Conservation (phyloP, 495 filamentous ascomycete species). For the Aspergillus hancockii region DNA sequence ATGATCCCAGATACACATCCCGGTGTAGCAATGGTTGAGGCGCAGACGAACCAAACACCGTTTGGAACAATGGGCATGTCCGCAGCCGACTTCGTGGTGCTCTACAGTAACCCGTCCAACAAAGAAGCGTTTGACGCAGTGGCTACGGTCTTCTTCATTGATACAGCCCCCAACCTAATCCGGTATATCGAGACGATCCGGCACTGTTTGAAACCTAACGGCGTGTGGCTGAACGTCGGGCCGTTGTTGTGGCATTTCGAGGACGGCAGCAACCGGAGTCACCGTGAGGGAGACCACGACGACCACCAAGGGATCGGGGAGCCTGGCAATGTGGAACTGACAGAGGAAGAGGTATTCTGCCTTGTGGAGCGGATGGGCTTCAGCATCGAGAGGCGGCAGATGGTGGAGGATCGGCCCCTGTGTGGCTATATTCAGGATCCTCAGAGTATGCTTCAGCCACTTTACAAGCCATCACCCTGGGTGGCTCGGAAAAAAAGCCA, state of each 20-base stretch:
- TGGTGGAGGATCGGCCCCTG: conserved; percentile 47
- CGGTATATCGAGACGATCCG: conserved; percentile 81
- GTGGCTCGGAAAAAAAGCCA: conserved; percentile 66
- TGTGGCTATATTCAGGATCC: conserved; percentile 83
- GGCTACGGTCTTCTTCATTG: conserved; percentile 90
- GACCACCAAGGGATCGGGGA: conserved; percentile 63
- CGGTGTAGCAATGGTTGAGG: conserved; percentile 49
- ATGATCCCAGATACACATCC: conserved; percentile 79
- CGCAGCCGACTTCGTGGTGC: conserved; percentile 76
- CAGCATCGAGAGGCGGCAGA: conserved; percentile 54
- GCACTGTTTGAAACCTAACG: conserved; percentile 74
- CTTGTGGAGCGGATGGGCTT: conserved; percentile 80
- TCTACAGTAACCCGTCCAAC: conserved; percentile 65
- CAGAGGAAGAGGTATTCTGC: conserved; percentile 79
- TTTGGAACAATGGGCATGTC: conserved; percentile 75
- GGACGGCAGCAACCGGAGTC: conserved; percentile 47
- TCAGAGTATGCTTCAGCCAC: conserved; percentile 80
- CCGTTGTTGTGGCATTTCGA: conserved; percentile 92
- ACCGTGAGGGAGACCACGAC: conserved; percentile 10
- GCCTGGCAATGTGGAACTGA: conserved; percentile 82
- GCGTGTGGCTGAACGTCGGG: conserved; percentile 85
- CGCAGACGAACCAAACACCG: conserved; percentile 21
- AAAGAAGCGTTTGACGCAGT: conserved; percentile 74
- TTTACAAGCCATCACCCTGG: conserved; percentile 79
- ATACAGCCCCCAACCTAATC: conserved; percentile 91